Percentiles rank a stretch among this genome's conserved stretches.
Conservation (phyloP, 441 rosid genomes). For the Rhodomyrtus psidioides region DNA sequence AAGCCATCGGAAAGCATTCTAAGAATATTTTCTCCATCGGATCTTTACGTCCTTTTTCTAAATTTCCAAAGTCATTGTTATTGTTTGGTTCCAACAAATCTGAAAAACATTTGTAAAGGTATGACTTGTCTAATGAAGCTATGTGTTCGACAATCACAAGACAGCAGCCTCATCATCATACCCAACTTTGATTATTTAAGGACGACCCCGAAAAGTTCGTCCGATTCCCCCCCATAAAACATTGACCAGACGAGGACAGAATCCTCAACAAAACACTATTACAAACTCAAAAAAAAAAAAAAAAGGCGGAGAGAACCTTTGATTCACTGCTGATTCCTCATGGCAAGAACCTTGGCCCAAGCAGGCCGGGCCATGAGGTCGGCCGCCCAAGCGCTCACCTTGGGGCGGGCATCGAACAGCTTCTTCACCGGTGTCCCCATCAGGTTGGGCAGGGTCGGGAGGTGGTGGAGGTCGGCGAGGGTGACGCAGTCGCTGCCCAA, state of each 20-base stretch:
- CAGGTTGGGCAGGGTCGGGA: neutral
- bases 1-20: no score
- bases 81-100: no score
- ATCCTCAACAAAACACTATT: neutral
- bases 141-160: neutral
- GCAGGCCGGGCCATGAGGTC: neutral
- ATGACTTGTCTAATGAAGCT: no score
- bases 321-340: neutral
- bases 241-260: neutral
- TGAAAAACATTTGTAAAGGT: no score
- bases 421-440: neutral
- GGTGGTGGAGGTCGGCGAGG: neutral
- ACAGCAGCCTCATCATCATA: neutral
- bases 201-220: neutral
- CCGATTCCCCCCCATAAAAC: neutral
- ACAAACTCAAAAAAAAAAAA: neutral
- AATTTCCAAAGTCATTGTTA: no score
- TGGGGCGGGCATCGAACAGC: neutral
- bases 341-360: neutral
- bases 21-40: no score
- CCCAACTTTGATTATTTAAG: neutral
- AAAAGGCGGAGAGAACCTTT: accelerated
- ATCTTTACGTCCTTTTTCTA: no score
- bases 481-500: neutral
- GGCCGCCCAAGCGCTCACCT: neutral